These are phyloP conservation scores for Solidago caesia DNA, from an alignment of 129 eudicot species.

Conservation along the genomic window DNA sequence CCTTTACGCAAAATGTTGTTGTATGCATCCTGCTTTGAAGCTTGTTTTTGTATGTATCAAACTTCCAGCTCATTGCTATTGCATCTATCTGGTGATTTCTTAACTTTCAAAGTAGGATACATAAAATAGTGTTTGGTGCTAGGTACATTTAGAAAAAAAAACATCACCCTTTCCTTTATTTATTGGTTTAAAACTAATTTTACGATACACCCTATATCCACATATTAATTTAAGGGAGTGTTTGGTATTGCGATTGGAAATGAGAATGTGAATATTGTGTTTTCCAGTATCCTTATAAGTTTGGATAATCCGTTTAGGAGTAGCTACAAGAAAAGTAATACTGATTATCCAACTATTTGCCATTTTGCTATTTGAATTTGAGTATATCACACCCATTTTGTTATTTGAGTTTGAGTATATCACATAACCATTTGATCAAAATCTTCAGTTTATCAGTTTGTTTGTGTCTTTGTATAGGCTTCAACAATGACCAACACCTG, in stretches of 20 bases:
- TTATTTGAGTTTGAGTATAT: background rate
- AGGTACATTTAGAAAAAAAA: too few species aligned
- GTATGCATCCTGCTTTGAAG: too few species aligned
- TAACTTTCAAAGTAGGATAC: too few species aligned
- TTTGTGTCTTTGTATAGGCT: background rate
- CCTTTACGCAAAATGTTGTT: too few species aligned
- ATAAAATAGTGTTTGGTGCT: background rate
- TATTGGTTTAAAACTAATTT: too few species aligned
- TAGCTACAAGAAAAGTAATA: background rate
- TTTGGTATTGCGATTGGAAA: background rate
- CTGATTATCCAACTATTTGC: background rate
- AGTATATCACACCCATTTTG: background rate
- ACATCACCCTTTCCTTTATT: too few species aligned
- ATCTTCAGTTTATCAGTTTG: background rate
- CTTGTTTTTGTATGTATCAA: background rate
- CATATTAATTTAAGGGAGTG: background rate
- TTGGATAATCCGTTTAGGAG: background rate
- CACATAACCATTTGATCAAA: background rate
- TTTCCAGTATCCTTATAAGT: background rate
- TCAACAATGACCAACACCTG: constrained; percentile 49
- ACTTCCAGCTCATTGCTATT: background rate
- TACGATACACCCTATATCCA: background rate
- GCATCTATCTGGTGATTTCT: background rate
- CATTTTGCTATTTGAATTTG: background rate
- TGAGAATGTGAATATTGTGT: background rate